Evolutionary conservation across 768 basidiomycete genomes (phyloP).

Genomic region (Leccinum ochraceum): DNA sequence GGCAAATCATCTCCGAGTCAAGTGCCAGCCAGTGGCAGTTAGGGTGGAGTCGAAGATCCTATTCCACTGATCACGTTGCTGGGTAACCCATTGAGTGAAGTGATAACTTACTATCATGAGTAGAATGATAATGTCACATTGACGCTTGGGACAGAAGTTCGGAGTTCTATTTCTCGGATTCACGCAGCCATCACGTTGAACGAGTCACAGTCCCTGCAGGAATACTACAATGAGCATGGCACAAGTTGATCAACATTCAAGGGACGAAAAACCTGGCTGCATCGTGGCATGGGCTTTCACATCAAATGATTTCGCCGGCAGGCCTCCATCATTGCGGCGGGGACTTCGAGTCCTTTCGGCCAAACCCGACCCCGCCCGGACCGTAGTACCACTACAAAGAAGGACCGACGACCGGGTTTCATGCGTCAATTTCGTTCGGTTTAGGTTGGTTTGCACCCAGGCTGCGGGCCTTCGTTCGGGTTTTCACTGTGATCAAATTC

Average conservation of each 20-base stretch:
- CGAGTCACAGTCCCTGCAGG: not conserved
- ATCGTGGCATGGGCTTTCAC: not conserved
- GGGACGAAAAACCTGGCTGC: not conserved
- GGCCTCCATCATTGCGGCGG: too few relatives aligned
- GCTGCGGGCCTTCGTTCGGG: not conserved
- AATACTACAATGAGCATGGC: not conserved
- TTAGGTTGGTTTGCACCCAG: not conserved
- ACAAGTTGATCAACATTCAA: not conserved
- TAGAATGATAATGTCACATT: too few relatives aligned
- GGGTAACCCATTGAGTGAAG: not conserved
- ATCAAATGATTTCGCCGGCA: too few relatives aligned
- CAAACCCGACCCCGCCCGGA: too few relatives aligned
- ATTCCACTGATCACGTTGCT: not conserved
- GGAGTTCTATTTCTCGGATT: not conserved
- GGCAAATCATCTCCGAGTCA: not conserved
- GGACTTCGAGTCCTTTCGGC: not conserved
- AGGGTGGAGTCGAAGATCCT: not conserved
- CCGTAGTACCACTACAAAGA: too few relatives aligned
- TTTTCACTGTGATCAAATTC: not conserved
- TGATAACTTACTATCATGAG: not conserved
- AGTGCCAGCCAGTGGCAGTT: not conserved
- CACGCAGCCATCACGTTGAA: not conserved
- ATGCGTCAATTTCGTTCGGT: not conserved
- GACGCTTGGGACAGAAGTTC: not conserved
- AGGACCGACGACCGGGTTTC: too few relatives aligned